Evolutionary conservation across 345 rosid species (phyloP), one percentile per base, ranked within the genome.

Genomic region (Trapa bicornis): DNA sequence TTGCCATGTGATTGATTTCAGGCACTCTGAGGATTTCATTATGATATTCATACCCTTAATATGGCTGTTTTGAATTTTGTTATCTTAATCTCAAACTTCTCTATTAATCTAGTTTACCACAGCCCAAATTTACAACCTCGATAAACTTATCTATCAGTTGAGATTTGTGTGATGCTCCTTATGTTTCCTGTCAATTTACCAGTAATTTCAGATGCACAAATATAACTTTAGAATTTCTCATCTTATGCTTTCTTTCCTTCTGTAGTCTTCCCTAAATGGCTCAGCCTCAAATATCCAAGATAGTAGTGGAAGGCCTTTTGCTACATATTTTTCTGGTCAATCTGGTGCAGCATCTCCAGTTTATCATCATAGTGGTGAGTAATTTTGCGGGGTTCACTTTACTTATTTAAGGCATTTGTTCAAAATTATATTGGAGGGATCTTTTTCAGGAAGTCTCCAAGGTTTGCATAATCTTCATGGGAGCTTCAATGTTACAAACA

Each of bases 391-490:
- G 35, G 58, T 41, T 41, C 43, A 41, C 64, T 70, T 22, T 6
- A 45, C 39, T 72, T 60, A 64, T 39, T 64, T 66, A 70, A 38
- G 53, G 14, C 61, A 50, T 45, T 45, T n/a, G 73, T 45, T 42
- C 8, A 8, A 37, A 68, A 36, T 10, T 22, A 37, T 11, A 53
- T 58, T 16, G 70, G 80, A 53, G 41, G 69, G 43, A 61, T 60
- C 39, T 43, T 48, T 42, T 78, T 72, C 84, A 91, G 96, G 96
- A 45, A 74, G 80, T 54, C 81, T 95, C 77, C 99, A 89, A 78
- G 97, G 96, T 61, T 76, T 95, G 71, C 97, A 91, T 77, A 86
- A 86, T 68, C 75, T 91, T 76, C 96, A 95, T 76, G 99, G 96
- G 68, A 87, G 85, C 78, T 95, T 84, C 79, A 95, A 87, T 79